Evolutionary conservation across 1,139 yeast genomes (phyloP).

Genomic region (Zygoascus sp.): DNA sequence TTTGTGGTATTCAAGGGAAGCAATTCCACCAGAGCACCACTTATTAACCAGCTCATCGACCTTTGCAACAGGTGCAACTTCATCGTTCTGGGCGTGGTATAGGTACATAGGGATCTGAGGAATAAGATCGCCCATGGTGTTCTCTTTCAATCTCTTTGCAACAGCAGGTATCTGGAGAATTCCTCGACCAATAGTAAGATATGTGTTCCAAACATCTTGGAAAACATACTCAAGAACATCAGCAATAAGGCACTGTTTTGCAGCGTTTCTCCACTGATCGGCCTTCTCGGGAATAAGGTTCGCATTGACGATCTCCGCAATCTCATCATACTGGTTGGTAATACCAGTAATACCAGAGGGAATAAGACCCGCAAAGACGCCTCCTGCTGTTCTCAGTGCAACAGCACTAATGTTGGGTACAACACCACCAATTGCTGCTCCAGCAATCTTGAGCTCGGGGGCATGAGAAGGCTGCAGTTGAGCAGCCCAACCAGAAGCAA

Average conservation of each 20-base stretch:
- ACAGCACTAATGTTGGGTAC: conserved; percentile 22
- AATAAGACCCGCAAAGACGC: conserved; percentile 26
- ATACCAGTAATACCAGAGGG: conserved; percentile 31
- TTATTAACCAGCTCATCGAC: conserved; percentile 22
- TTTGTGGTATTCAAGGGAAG: conserved; percentile 22
- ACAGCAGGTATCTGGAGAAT: conserved; percentile 16
- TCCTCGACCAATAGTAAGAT: conserved; percentile 20
- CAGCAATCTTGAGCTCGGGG: conserved; percentile 26
- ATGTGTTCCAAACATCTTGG: conserved; percentile 19
- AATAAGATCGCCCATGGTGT: conserved; percentile 19
- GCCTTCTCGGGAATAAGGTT: conserved; percentile 15
- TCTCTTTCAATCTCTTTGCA: conserved; percentile 17
- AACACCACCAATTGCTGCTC: conserved; percentile 29
- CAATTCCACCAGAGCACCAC: conserved; percentile 30
- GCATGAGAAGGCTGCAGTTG: conserved; percentile 28
- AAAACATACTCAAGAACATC: conserved; percentile 19
- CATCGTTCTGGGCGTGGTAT: conserved; percentile 32
- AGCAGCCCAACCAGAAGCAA: conserved; percentile 32
- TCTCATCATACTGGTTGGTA: conserved; percentile 28
- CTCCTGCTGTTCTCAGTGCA: conserved; percentile 17
- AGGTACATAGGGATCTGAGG: conserved; percentile 28
- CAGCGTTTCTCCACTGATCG: conserved; percentile 18
- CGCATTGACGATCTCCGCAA: conserved; percentile 14
- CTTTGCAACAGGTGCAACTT: conserved; percentile 23
- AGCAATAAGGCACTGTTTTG: conserved; percentile 18